Evolutionary conservation across 495 filamentous ascomycete species (phyloP), one percentile per base, ranked within the genome.

Genomic region (Penicillium samsonianum): DNA sequence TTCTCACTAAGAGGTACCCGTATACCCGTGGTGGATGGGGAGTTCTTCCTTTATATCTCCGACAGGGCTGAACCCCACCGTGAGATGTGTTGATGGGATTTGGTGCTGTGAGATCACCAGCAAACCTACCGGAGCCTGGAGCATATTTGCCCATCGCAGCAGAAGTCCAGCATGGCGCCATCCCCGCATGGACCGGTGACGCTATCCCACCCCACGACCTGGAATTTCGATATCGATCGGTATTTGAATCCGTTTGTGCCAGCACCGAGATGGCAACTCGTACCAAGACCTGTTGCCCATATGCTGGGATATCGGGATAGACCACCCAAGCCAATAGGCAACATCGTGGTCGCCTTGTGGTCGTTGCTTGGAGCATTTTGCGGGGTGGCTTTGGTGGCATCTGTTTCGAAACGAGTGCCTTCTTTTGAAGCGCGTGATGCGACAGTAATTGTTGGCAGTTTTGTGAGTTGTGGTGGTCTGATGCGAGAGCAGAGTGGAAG

Each of bases 201-300:
- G 1, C 43, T 65, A 26, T 53, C 56, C 3, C 41, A 33, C 16
- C 44, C 58, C 1, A 66, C 63, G 9, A 64, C 65, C 14, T 78
- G 73, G 69, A 65, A 89, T 64, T 78, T 90, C 68, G 83, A 90
- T 65, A 80, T 91, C 44, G 89, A 91, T 72, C 67, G 64, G 10
- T 80, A 82, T 61, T 58, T 91, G 12, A 88, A 89, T 65, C 84
- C 77, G 1, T 71, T 84, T 56, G 50, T 91, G 38, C 86, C 86
- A 10, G 59, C 67, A 33, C 74, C 76, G 16, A 64, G 72, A 61
- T 77, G 74, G 75, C 65, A 70, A 26, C 61, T 64, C 19, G 47
- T 77, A 7, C 75, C 73, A 20, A 67, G 62, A 43, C 73, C 71
- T 7, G 40, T 80, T 7, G 75, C 74, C 10, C 70, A 71, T 55